Percentiles rank a stretch among this genome's conserved stretches.
Evolutionary conservation across 257 asterid genomes (phyloP).

Genomic region (Solanum pimpinellifolium): DNA sequence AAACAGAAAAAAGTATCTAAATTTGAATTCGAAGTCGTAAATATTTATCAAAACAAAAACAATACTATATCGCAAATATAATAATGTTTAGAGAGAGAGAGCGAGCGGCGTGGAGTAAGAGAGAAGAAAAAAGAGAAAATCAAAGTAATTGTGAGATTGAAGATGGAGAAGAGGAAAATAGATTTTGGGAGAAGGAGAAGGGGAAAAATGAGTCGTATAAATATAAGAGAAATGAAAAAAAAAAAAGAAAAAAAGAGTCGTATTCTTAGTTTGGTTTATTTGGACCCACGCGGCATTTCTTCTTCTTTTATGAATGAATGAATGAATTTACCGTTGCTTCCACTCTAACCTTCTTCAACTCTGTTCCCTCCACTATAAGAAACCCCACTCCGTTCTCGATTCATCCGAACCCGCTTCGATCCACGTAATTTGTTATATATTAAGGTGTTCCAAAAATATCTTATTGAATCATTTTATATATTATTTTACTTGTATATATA

Average conservation of each 20-base stretch:
- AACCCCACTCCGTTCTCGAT: too few relatives aligned
- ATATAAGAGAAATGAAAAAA: background rate
- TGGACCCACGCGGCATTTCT: conserved; percentile 57
- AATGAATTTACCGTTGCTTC: conserved; percentile 31
- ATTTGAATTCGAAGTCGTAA: too few relatives aligned
- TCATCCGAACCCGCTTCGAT: too few relatives aligned
- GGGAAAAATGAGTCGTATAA: background rate
- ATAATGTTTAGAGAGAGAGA: conserved; percentile 19
- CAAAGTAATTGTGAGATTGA: background rate
- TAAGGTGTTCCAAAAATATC: accelerated
- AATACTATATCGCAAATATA: background rate
- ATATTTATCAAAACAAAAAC: too few relatives aligned
- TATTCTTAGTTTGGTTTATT: conserved; percentile 3
- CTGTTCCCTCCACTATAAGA: background rate
- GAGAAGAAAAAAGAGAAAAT: background rate
- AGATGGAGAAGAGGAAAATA: background rate
- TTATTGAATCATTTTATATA: too few relatives aligned
- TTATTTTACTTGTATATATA: too few relatives aligned
- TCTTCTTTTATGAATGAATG: background rate
- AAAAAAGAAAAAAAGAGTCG: conserved; percentile 15
- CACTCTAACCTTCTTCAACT: conserved; percentile 27
- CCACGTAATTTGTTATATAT: too few relatives aligned
- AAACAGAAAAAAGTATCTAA: background rate
- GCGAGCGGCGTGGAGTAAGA: conserved; percentile 50
- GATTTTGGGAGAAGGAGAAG: background rate